These are phyloP conservation scores for Cordyceps farinosa DNA, from an alignment of 2,329 filamentous ascomycete species.

Conservation along the genomic window DNA sequence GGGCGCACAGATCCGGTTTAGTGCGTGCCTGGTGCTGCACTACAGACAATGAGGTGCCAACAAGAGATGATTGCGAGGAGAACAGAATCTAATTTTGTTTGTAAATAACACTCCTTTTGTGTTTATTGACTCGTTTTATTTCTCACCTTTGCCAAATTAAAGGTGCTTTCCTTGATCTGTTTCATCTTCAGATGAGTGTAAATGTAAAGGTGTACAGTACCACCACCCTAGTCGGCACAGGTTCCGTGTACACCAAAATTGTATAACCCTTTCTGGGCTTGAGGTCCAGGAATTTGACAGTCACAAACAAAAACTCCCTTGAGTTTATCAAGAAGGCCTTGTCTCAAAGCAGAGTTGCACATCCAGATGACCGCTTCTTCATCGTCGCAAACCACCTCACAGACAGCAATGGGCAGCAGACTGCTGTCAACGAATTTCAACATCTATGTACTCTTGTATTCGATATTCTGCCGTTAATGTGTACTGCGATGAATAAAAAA, in stretches of 20 bases:
- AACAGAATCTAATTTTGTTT: background rate
- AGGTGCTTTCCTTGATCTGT: too few species aligned
- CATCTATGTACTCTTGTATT: background rate
- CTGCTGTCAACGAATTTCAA: background rate
- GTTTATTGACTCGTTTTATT: too few species aligned
- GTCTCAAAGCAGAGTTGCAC: background rate
- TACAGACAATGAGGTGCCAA: background rate
- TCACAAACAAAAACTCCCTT: background rate
- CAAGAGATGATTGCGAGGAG: background rate
- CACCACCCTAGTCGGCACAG: background rate
- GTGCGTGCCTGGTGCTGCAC: background rate
- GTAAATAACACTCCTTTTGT: too few species aligned
- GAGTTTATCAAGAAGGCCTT: background rate
- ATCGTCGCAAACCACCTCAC: too few species aligned
- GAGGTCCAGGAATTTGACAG: background rate
- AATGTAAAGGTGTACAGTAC: background rate
- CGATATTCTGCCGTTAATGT: background rate
- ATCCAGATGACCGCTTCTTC: too few species aligned
- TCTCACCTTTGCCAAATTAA: too few species aligned
- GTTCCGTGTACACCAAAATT: background rate
- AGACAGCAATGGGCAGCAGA: background rate
- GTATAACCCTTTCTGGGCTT: background rate
- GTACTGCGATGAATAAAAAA: background rate
- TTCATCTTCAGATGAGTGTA: background rate
- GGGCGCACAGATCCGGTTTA: conserved; percentile 1